Base-by-base conservation (phyloP, 495 filamentous ascomycete genomes). In the Annulohypoxylon stygium region DNA sequence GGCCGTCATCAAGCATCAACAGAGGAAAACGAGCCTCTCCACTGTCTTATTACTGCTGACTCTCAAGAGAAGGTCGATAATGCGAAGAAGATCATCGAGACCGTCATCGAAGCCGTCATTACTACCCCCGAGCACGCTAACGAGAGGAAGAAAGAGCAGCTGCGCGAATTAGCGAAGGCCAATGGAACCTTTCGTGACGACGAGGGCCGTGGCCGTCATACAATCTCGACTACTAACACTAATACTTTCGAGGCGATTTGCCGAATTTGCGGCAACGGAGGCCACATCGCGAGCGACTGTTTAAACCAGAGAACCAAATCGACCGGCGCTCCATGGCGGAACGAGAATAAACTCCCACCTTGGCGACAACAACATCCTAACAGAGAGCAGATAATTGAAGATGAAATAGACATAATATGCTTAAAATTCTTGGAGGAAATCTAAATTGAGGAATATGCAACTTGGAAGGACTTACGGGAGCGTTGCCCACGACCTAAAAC, bases 121-220 rank as follows among this genome's bases (percentile, higher is more conserved):
- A 93, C 92, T 14, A 93, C 92, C 67, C 92, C 92, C 4, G 92
- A 94, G 82, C 90, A 90, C 55, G 89, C 92, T 75, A 94, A 94
- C 71, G 90, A 93, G 75, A 87, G 93, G 71, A 94, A 94, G 83
- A 87, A 90, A 47, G 93, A 93, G 79, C 92, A 94, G 79, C 90
- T 93, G 59, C 89, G 92, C 77, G 91, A 94, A 77, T 87, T 94
- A 58, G 92, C 92, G 41, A 90, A 92, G 43, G 88, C 92, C 68
- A 94, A 94, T 83, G 92, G 92, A 83, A 94, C 92, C 34, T 88
- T 94, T 51, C 90, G 92, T 81, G 92, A 94, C 74, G 92, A 93
- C 73, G 91, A 94, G 43, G 55, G 50, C 18, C 12, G 12, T 43
- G 12, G 12, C 2, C 10, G 16, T 4, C 2, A 14, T 2, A 43